phyloP scores from a whole-genome alignment of 768 basidiomycete genomes.

The Termitomyces heimii region DNA sequence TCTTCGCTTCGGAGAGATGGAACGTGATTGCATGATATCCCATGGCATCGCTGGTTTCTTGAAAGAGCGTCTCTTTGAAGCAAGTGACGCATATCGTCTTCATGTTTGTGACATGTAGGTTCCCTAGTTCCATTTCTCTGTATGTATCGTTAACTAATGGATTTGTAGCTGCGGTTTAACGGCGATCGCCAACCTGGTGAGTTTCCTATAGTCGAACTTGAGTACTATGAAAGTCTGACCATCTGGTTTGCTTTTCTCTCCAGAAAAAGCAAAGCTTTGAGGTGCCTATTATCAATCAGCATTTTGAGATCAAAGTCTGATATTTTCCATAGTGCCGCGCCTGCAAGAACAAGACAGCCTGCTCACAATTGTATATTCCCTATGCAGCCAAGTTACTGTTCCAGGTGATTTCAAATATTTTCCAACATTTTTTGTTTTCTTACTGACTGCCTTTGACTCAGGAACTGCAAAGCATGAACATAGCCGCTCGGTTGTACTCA shows the following conservation, averaged over 20 bases:
- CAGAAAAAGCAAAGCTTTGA: constrained; percentile 99
- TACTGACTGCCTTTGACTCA: constrained; percentile 20
- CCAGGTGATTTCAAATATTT: constrained; percentile 54
- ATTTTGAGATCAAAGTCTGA: background rate
- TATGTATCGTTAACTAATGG: constrained; percentile 8
- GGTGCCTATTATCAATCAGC: constrained; percentile 25
- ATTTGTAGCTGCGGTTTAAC: constrained; percentile 80
- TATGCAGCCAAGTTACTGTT: constrained; percentile 96
- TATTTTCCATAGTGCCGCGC: constrained; percentile 66
- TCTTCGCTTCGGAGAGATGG: constrained; percentile 99
- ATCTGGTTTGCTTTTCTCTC: constrained; percentile 3
- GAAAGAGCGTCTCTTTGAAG: constrained; percentile 95
- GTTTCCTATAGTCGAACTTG: constrained; percentile 21
- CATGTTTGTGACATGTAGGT: constrained; percentile 96
- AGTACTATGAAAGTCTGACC: background rate
- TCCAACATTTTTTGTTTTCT: background rate
- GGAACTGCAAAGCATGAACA: constrained; percentile 96
- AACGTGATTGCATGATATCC: constrained; percentile 99
- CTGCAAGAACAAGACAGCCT: constrained; percentile 95
- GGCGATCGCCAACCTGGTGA: constrained; percentile 91
- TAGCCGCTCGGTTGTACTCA: constrained; percentile 82
- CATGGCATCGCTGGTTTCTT: constrained; percentile 98
- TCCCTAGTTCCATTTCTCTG: background rate
- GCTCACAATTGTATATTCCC: constrained; percentile 87
- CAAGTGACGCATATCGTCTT: constrained; percentile 86